Evolutionary conservation across 208 protist species (phyloP).

Genomic region (Acanthamoeba rhysodes): DNA sequence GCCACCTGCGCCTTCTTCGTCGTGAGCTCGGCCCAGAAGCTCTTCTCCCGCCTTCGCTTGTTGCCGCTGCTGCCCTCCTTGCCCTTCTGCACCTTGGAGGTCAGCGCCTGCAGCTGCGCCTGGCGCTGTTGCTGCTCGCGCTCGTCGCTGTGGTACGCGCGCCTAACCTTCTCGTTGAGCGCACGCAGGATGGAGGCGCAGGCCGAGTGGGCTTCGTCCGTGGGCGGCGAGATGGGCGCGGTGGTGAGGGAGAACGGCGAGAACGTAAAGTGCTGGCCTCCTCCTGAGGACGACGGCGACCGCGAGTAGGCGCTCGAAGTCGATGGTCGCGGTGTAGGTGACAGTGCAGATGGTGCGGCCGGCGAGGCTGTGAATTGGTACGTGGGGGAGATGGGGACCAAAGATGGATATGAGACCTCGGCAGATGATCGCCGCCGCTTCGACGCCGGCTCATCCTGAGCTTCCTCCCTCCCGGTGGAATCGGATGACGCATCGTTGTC

Average conservation of each 20-base stretch:
- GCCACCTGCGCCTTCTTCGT: background rate
- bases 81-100: background rate
- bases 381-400: background rate
- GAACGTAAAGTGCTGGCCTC: conserved; percentile 19
- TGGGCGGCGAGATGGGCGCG: conserved; percentile 14
- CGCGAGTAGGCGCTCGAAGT: background rate
- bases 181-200: conserved; percentile 39
- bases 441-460: too few species aligned
- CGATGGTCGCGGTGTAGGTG: background rate
- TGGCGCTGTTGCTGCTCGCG: background rate
- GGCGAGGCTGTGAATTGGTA: background rate
- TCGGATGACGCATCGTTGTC: too few species aligned
- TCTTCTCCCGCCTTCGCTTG: conserved; percentile 1
- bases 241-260: conserved; percentile 22
- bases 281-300: background rate
- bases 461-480: too few species aligned
- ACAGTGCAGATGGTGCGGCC: too few species aligned
- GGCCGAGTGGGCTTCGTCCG: conserved; percentile 15
- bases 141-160: background rate
- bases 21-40: conserved; percentile 25
- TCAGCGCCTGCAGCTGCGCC: background rate
- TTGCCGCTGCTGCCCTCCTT: background rate
- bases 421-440: background rate
- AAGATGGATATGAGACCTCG: background rate
- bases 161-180: conserved; percentile 12